Evolutionary conservation across 1,284 basidiomycete species (phyloP), one percentile per base, ranked within the genome.

Genomic region (Rhodotorula sp.): DNA sequence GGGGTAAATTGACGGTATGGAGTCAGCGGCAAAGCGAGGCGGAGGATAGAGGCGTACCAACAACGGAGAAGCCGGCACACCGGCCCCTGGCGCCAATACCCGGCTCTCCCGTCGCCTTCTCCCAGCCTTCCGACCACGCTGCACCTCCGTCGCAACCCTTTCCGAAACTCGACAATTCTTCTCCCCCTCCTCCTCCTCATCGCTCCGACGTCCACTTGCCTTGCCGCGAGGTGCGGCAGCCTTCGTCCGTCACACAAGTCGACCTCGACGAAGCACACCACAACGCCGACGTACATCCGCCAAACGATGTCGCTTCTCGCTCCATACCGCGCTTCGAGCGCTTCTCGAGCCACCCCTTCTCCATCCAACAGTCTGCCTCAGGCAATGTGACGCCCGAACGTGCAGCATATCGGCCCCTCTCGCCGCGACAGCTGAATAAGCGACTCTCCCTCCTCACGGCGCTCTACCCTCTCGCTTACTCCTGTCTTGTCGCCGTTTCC

Each of bases 401-500:
- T 6, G 55, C 48, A 13, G 31, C 31, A 6, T 16, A 31, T 5
- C 37, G 48, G 4, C 28, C 47, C 2, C 54, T 71, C 7, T 57
- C 64, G 15, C 63, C 70, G 5, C 61, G 67, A 10, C 70, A 72
- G 48, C 10, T 72, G 31, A 69, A 69, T 40, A 60, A 64, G 30
- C 64, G 70, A 11, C 57, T 72, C 9, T 67, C 67, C 15, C 31
- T 69, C 22, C 62, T 72, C 34, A 66, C 69, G 64, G 44, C 55
- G 48, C 28, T 64, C 13, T 72, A 69, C 46, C 70, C 70, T 11
- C n/a, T 64, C n/a, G 67, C 67, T 9, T 72, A 72, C 55, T 34
- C 37, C 20, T 15, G 61, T 47, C 64, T 72, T 37, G 65, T 72
- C 55, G 62, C 67, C 26, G 64, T 72, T 28, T 64, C 70, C 11